Percentiles rank a stretch among this genome's conserved stretches.
Evolutionary conservation across 1,139 yeast species (phyloP).

Genomic region (Kurtzmaniella natalensis): DNA sequence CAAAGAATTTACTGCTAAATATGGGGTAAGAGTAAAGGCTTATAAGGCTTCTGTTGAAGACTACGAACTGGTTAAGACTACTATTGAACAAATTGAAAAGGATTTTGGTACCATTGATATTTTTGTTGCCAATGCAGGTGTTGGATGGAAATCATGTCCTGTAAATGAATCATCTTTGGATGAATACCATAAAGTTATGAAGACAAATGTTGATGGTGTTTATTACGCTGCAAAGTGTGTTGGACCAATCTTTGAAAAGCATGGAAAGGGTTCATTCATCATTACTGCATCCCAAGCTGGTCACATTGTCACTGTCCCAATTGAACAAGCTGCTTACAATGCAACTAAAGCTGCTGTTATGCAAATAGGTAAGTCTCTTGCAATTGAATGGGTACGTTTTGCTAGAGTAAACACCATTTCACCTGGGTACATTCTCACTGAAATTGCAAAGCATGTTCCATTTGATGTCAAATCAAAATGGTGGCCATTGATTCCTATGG

Average conservation of each 20-base stretch:
- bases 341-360: constrained; percentile 55
- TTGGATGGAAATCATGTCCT: constrained; percentile 74
- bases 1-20: constrained; percentile 45
- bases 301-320: constrained; percentile 50
- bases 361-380: constrained; percentile 49
- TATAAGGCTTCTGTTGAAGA: constrained; percentile 65
- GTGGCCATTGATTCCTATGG: constrained; percentile 26
- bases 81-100: constrained; percentile 48
- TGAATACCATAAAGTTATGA: constrained; percentile 38
- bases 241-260: constrained; percentile 42
- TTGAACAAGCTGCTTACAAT: constrained; percentile 53
- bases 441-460: constrained; percentile 5
- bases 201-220: constrained; percentile 53
- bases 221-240: constrained; percentile 56
- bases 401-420: constrained; percentile 54
- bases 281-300: constrained; percentile 65
- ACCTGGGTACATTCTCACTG: constrained; percentile 48
- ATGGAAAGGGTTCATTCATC: constrained; percentile 49
- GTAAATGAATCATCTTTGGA: constrained; percentile 48
- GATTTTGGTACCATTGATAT: constrained; percentile 75
- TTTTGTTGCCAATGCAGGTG: constrained; percentile 85
- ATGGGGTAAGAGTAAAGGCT: constrained; percentile 59
- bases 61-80: constrained; percentile 50
- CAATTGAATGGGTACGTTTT: constrained; percentile 50
- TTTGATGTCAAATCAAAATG: constrained; percentile 1